A percentile compares a stretch with the other conserved stretches of the same genome.
Conservation (phyloP, 257 asterid species). For the Penstemon davidsonii region DNA sequence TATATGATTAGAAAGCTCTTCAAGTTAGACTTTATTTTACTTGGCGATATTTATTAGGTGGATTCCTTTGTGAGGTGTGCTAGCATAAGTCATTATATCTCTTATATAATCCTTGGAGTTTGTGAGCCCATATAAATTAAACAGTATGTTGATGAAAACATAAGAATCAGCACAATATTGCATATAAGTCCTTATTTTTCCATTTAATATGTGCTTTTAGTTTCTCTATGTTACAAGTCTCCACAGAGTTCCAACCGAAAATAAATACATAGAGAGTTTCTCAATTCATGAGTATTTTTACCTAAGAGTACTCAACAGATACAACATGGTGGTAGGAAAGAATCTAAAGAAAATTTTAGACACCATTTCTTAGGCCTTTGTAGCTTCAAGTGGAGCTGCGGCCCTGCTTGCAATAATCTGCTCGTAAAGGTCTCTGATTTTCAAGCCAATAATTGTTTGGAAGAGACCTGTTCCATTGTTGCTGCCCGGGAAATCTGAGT, state of each 20-base stretch:
- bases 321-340: constrained; percentile 32
- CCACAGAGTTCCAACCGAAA: constrained; percentile 46
- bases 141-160: too few species aligned
- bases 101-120: too few species aligned
- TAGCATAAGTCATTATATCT: too few species aligned
- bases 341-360: constrained; percentile 21
- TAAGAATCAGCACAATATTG: neutral
- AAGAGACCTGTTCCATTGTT: constrained; percentile 96
- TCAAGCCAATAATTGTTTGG: constrained; percentile 86
- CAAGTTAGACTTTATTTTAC: too few species aligned
- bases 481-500: constrained; percentile 94
- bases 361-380: constrained; percentile 55
- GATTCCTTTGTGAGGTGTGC: too few species aligned
- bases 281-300: constrained; percentile 27
- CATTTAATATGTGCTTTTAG: constrained; percentile 39
- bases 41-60: too few species aligned
- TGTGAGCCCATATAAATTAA: too few species aligned
- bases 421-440: constrained; percentile 91
- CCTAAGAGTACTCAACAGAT: constrained; percentile 34
- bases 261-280: constrained; percentile 40
- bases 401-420: constrained; percentile 65
- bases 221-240: constrained; percentile 64
- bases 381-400: constrained; percentile 54
- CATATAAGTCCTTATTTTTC: constrained; percentile 12
- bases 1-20: too few species aligned